Percentiles rank a stretch among this genome's conserved stretches.
Conservation (phyloP, 257 asterid genomes). For the Echites panduratus region DNA sequence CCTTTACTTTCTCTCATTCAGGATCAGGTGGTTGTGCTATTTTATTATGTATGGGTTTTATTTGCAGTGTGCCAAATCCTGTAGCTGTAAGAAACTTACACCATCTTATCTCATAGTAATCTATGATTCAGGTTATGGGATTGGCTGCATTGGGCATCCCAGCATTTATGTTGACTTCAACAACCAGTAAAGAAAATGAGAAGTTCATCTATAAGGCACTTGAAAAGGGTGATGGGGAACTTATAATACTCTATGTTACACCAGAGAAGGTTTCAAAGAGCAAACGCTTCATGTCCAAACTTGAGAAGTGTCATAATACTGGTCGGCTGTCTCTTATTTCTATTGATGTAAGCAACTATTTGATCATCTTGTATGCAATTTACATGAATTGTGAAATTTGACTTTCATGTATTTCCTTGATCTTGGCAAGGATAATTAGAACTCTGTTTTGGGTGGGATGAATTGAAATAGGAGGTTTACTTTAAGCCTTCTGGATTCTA, state of each 20-base stretch:
- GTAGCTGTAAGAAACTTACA: conserved; percentile 3
- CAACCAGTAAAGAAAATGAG: conserved; percentile 75
- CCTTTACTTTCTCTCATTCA: conserved; percentile 97
- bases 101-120: conserved; percentile 12
- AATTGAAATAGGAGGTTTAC: neutral
- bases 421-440: neutral
- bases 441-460: neutral
- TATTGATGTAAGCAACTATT: conserved; percentile 64
- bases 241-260: conserved; percentile 80
- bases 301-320: conserved; percentile 91
- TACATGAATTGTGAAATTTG: neutral
- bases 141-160: conserved; percentile 84
- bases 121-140: conserved; percentile 75
- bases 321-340: conserved; percentile 93
- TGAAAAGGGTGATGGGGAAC: conserved; percentile 86
- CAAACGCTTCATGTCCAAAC: conserved; percentile 94
- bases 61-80: neutral
- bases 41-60: neutral
- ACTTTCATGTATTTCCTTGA: neutral
- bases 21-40: conserved; percentile 57
- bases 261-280: conserved; percentile 98
- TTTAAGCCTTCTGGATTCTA: neutral
- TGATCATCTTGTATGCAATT: neutral
- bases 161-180: conserved; percentile 81
- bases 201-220: conserved; percentile 86